These are phyloP conservation scores for Neurospora pannonica DNA, from an alignment of 495 filamentous ascomycete species.

Conservation along the genomic window DNA sequence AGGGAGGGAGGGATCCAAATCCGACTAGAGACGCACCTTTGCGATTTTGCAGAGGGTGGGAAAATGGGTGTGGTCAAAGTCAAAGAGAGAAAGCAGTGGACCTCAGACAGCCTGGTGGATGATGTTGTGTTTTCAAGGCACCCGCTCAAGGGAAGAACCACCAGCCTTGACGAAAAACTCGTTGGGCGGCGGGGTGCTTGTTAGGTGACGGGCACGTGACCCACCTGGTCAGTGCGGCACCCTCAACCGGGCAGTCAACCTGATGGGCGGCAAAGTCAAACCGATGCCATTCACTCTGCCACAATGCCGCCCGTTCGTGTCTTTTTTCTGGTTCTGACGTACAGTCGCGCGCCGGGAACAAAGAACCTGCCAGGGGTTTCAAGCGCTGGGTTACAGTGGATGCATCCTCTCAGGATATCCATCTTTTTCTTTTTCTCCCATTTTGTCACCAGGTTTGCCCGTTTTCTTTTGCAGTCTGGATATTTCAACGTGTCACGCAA, in stretches of 20 bases:
- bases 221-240: conserved; percentile 15
- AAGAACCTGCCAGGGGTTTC: background rate
- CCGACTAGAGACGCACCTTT: conserved; percentile 14
- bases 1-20: background rate
- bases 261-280: background rate
- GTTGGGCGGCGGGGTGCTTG: conserved; percentile 28
- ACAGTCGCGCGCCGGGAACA: background rate
- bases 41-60: conserved; percentile 7
- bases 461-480: background rate
- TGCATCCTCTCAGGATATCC: background rate
- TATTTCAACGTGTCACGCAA: background rate
- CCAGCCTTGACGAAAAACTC: conserved; percentile 30
- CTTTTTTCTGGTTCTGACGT: background rate
- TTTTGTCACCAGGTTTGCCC: background rate
- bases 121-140: conserved; percentile 27
- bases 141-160: conserved; percentile 13
- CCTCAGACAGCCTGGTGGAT: conserved; percentile 10
- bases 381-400: background rate
- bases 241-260: background rate
- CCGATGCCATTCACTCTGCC: background rate
- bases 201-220: conserved; percentile 17
- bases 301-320: background rate
- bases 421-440: background rate
- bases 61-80: conserved; percentile 16
- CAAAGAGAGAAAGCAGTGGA: conserved; percentile 21